Conservation (phyloP, 83 land plant species). For the Picea abies region DNA sequence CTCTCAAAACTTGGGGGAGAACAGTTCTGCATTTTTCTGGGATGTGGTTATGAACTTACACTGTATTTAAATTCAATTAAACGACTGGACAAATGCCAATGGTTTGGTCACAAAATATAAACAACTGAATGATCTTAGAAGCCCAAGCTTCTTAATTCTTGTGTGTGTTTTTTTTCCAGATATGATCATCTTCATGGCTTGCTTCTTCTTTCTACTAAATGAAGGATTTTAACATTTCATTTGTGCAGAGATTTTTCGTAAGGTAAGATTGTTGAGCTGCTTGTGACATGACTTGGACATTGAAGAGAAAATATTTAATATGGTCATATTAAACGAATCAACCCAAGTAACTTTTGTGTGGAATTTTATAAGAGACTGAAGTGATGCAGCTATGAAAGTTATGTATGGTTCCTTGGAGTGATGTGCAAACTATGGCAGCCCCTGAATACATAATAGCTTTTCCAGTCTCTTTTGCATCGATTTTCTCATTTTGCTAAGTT, state of each 20-base stretch:
- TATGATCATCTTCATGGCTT: neutral
- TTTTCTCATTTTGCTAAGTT: no score
- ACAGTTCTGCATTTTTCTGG: no score
- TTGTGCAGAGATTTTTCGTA: neutral
- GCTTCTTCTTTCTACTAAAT: neutral
- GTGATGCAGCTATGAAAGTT: neutral
- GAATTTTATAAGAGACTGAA: neutral
- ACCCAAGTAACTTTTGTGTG: neutral
- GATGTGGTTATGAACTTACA: neutral
- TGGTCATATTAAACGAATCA: neutral
- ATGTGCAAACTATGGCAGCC: no score
- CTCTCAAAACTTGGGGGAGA: no score
- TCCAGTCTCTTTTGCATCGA: no score
- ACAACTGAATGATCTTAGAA: neutral
- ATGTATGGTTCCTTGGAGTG: neutral
- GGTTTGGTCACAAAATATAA: neutral
- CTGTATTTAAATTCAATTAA: neutral
- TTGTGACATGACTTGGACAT: neutral
- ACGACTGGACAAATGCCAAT: neutral
- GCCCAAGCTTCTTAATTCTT: neutral
- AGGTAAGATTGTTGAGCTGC: constrained; percentile 3
- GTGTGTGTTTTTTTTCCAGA: neutral
- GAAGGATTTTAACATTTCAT: neutral
- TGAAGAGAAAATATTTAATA: neutral
- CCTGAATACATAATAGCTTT: no score